Evolutionary conservation across 2,329 filamentous ascomycete genomes (phyloP).

Genomic region (Plectosphaerella cucumerina): DNA sequence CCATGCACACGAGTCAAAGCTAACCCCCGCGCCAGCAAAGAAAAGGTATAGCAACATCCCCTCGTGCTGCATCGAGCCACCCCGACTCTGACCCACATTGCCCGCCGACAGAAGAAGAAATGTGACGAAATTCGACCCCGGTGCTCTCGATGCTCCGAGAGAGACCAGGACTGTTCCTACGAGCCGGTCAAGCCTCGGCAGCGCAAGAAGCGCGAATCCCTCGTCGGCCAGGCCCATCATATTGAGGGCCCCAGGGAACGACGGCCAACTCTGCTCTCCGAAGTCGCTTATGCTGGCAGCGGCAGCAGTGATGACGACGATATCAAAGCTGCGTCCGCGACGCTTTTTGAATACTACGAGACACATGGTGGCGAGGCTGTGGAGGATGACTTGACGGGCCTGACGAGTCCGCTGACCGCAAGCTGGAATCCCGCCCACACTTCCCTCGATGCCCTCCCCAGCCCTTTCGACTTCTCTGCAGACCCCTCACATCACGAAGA

Average conservation of each 20-base stretch:
- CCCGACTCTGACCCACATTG: background rate
- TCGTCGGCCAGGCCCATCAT: conserved; percentile 6
- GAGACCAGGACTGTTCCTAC: conserved; percentile 44
- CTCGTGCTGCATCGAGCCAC: too few relatives aligned
- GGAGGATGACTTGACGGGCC: background rate
- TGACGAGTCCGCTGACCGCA: background rate
- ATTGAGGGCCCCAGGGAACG: background rate
- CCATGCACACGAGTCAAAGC: background rate
- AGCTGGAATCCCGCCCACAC: conserved; percentile 2
- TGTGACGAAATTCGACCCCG: conserved; percentile 49
- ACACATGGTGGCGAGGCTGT: background rate
- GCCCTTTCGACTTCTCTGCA: conserved; percentile 25
- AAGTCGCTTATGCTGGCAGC: background rate
- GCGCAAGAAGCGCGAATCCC: conserved; percentile 27
- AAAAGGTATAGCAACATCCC: conserved; percentile 38
- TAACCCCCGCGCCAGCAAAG: conserved; percentile 35
- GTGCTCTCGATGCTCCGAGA: conserved; percentile 47
- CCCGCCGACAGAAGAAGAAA: conserved; percentile 47
- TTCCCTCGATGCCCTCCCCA: conserved; percentile 23
- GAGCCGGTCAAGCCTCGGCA: conserved; percentile 39
- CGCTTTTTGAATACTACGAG: background rate
- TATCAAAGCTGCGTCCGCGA: background rate
- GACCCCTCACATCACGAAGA: conserved; percentile 17
- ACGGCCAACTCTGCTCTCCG: background rate
- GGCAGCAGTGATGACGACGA: conserved; percentile 10